Conservation (phyloP, 2,329 filamentous ascomycete genomes). For the Sporothrix pallida region DNA sequence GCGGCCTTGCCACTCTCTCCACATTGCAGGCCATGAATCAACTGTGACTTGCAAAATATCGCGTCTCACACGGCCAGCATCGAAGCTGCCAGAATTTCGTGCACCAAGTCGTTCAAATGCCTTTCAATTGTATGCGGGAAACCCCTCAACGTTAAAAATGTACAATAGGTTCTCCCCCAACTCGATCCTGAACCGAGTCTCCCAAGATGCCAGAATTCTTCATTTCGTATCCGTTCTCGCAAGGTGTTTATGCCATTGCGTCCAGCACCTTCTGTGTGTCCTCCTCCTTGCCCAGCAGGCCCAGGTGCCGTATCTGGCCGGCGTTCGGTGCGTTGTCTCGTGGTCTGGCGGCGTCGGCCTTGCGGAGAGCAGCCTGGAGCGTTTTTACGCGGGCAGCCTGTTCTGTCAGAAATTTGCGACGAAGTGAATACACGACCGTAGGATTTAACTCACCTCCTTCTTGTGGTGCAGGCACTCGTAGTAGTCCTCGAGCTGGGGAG, state of each 20-base stretch:
- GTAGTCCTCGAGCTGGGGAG: slow-evolving; percentile 88
- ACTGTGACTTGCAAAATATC: neutral
- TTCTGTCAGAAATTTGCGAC: neutral
- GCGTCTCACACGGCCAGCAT: neutral
- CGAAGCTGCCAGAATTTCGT: neutral
- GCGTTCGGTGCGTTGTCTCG: slow-evolving; percentile 82
- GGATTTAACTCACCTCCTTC: slow-evolving; percentile 76
- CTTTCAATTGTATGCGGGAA: slow-evolving; percentile 28
- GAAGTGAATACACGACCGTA: neutral
- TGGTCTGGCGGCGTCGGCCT: slow-evolving; percentile 74
- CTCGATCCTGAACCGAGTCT: neutral
- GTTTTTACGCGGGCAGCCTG: slow-evolving; percentile 78
- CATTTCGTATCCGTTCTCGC: neutral
- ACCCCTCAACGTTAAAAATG: slow-evolving; percentile 23
- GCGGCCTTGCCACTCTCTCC: neutral
- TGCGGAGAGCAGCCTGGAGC: slow-evolving; percentile 84
- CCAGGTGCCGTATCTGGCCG: slow-evolving; percentile 85
- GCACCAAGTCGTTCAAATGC: neutral
- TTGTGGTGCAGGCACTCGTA: slow-evolving; percentile 98
- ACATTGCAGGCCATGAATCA: neutral
- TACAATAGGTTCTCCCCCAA: slow-evolving; percentile 28
- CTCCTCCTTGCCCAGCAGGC: slow-evolving; percentile 82
- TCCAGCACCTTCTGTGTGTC: slow-evolving; percentile 69
- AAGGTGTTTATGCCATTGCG: neutral
- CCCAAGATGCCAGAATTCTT: neutral